Percentiles rank a stretch among this genome's conserved stretches.
phyloP scores from a whole-genome alignment of 495 filamentous ascomycete species.

The Letharia lupina region DNA sequence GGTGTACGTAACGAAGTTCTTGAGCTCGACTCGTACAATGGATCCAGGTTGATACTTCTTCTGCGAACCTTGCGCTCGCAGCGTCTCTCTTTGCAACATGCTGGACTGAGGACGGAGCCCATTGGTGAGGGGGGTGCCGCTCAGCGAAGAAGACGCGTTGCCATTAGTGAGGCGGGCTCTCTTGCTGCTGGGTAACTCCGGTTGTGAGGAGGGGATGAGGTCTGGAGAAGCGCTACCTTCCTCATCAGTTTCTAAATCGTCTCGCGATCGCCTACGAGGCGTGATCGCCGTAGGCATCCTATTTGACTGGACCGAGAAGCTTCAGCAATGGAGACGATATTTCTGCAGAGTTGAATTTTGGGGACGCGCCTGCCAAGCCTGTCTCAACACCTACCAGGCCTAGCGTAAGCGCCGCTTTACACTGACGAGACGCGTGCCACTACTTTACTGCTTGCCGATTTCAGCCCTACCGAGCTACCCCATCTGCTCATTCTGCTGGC shows the following conservation, averaged over 20 bases:
- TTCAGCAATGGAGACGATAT: neutral
- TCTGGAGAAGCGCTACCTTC: conserved; percentile 8
- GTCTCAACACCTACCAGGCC: too few species aligned
- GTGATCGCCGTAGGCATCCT: conserved; percentile 13
- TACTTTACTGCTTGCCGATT: too few species aligned
- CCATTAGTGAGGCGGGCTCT: conserved; percentile 24
- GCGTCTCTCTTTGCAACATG: conserved; percentile 16
- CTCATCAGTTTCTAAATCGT: conserved; percentile 16
- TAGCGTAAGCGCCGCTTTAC: too few species aligned
- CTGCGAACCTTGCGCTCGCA: conserved; percentile 8
- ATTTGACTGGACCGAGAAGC: neutral
- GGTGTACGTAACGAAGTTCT: conserved; percentile 94
- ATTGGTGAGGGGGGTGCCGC: conserved; percentile 12
- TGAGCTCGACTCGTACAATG: conserved; percentile 77
- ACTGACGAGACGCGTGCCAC: too few species aligned
- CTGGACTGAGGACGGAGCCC: conserved; percentile 8
- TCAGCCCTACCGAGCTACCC: too few species aligned
- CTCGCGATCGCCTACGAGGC: conserved; percentile 17
- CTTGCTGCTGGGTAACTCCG: conserved; percentile 16
- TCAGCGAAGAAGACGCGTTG: conserved; percentile 12
- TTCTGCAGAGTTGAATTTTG: neutral
- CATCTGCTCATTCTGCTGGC: neutral
- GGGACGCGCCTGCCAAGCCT: neutral
- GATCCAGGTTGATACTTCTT: conserved; percentile 62
- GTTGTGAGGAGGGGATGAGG: conserved; percentile 11